Conservation (phyloP, 148 eudicot species). For the Camellia granthamiana region DNA sequence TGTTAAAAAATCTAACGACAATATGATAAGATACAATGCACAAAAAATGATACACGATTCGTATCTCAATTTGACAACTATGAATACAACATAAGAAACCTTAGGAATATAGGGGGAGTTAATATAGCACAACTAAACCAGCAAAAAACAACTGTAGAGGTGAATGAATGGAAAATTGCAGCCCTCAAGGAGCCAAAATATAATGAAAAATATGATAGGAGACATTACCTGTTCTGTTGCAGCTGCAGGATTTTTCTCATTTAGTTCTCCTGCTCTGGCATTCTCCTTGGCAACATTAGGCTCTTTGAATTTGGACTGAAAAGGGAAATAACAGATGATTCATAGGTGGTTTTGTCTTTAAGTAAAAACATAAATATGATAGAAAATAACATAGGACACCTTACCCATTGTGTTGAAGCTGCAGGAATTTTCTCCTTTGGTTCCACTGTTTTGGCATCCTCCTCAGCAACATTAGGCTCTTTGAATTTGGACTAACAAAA, state of each 20-base stretch:
- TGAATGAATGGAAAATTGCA: not conserved
- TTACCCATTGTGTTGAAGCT: constrained; percentile 10
- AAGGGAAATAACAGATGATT: not conserved
- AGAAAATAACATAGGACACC: not conserved
- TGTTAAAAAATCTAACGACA: too few species aligned
- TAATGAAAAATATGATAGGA: not conserved
- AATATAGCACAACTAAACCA: too few species aligned
- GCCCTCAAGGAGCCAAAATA: not conserved
- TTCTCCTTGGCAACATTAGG: constrained; percentile 8
- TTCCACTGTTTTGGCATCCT: not conserved
- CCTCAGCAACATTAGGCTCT: not conserved
- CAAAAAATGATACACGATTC: too few species aligned
- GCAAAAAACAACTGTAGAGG: not conserved
- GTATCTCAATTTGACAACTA: too few species aligned
- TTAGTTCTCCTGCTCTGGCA: not conserved
- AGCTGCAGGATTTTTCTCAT: constrained; percentile 8
- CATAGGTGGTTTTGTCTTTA: not conserved
- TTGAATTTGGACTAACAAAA: not conserved
- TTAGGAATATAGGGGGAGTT: too few species aligned
- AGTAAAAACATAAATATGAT: not conserved
- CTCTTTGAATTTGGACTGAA: not conserved
- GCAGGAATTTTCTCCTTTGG: not conserved
- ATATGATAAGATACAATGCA: too few species aligned
- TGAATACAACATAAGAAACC: too few species aligned
- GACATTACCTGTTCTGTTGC: constrained; percentile 8